Percentiles rank a stretch among this genome's conserved stretches.
These are phyloP conservation scores for Syncephalastrum sp. DNA, from an alignment of 371 early-diverging fungal genomes.

Conservation along the genomic window DNA sequence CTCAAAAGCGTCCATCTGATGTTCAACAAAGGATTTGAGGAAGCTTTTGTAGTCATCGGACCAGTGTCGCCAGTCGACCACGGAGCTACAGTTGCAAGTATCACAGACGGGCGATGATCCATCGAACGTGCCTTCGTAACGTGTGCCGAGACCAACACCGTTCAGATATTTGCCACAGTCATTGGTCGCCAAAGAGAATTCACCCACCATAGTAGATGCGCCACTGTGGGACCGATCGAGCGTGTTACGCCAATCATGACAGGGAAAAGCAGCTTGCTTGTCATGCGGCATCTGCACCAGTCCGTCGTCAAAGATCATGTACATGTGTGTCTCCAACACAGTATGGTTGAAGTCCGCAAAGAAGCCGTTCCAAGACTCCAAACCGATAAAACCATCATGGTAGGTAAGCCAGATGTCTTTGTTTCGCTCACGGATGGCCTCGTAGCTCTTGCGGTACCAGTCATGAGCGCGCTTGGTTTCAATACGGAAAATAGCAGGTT, in stretches of 20 bases:
- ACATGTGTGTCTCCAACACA: slow-evolving; percentile 16
- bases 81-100: slow-evolving; percentile 49
- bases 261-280: slow-evolving; percentile 44
- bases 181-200: slow-evolving; percentile 72
- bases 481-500: slow-evolving; percentile 35
- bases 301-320: slow-evolving; percentile 16
- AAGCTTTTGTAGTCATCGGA: slow-evolving; percentile 33
- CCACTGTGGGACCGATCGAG: slow-evolving; percentile 21
- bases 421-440: slow-evolving; percentile 18
- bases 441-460: slow-evolving; percentile 36
- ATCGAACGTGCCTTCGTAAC: slow-evolving; percentile 61
- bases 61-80: slow-evolving; percentile 36
- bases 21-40: slow-evolving; percentile 35
- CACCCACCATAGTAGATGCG: slow-evolving; percentile 69
- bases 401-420: slow-evolving; percentile 27
- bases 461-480: slow-evolving; percentile 15
- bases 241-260: slow-evolving; percentile 35
- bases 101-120: slow-evolving; percentile 22
- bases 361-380: slow-evolving; percentile 35
- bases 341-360: slow-evolving; percentile 23
- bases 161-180: slow-evolving; percentile 76
- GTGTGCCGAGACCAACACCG: slow-evolving; percentile 63
- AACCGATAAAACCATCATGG: slow-evolving; percentile 43
- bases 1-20: slow-evolving; percentile 51
- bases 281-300: slow-evolving; percentile 27